Conservation (phyloP, 164 flowering plant species). For the Sedum album region DNA sequence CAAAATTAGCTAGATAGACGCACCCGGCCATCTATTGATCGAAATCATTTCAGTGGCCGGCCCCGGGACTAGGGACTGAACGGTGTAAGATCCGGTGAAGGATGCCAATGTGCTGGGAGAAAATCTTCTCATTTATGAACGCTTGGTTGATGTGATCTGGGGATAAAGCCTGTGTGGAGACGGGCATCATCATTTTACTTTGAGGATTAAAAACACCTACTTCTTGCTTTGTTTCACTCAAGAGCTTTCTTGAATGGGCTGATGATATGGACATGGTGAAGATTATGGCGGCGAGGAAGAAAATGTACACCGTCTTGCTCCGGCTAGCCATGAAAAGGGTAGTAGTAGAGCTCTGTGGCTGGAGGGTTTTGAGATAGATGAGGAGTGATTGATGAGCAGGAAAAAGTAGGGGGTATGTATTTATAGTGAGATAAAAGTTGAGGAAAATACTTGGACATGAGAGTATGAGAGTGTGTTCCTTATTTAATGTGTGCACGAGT, state of each 20-base stretch:
- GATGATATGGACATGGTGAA: background rate
- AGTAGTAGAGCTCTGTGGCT: background rate
- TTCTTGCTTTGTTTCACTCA: background rate
- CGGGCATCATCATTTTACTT: background rate
- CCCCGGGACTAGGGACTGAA: slow-evolving; percentile 2
- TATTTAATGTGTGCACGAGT: slow-evolving; percentile 8
- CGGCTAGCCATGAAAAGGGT: slow-evolving; percentile 1
- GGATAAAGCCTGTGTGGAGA: background rate
- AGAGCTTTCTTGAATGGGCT: background rate
- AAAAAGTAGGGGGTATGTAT: background rate
- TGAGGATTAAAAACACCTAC: background rate
- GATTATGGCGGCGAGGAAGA: background rate
- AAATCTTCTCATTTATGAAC: background rate
- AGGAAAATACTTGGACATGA: background rate
- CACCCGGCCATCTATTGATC: background rate
- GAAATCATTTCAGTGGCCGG: background rate
- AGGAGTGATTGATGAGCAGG: slow-evolving; percentile 3
- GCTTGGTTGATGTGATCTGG: background rate
- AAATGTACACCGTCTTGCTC: background rate
- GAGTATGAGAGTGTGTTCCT: background rate
- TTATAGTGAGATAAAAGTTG: background rate
- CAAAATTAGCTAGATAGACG: background rate
- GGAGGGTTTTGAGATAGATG: background rate
- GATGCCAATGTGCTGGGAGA: background rate
- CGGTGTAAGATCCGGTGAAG: background rate